Percentiles rank a stretch among this genome's conserved stretches.
Conservation (phyloP, 75 land plant species). For the Sequoia sempervirens region DNA sequence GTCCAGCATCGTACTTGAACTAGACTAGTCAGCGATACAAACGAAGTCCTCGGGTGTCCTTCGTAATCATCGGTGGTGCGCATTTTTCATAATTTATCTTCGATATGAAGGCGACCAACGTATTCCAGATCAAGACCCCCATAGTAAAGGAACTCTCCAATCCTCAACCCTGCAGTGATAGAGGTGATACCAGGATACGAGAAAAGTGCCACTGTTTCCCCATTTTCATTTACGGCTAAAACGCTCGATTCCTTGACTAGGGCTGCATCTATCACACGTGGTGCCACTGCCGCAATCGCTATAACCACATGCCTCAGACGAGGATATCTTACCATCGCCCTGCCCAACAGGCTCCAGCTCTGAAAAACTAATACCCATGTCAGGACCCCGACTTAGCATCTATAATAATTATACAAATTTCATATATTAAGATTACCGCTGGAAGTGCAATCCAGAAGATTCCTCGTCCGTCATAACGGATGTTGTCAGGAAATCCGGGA, state of each 20-base stretch:
- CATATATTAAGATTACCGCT: conserved; percentile 16
- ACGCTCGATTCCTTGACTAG: conserved; percentile 10
- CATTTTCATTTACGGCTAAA: conserved; percentile 41
- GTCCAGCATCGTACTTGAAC: too few relatives aligned
- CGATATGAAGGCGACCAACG: background rate
- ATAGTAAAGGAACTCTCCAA: conserved; percentile 32
- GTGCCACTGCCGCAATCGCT: conserved; percentile 7
- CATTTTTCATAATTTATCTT: too few relatives aligned
- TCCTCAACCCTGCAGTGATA: conserved; percentile 38
- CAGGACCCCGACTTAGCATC: background rate
- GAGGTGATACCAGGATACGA: conserved; percentile 20
- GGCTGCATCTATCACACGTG: background rate
- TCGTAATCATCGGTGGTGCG: too few relatives aligned
- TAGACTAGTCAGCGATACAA: too few relatives aligned
- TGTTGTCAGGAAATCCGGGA: conserved; percentile 77
- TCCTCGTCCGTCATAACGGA: conserved; percentile 46
- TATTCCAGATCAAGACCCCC: background rate
- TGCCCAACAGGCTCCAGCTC: background rate
- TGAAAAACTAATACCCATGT: background rate
- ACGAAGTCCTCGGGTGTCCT: too few relatives aligned
- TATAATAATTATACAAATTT: background rate
- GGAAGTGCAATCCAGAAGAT: conserved; percentile 56
- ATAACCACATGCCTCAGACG: conserved; percentile 22
- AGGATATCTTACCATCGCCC: conserved; percentile 17
- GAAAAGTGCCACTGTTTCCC: conserved; percentile 37